These are phyloP conservation scores for Cetraspora pellucida DNA, from an alignment of 192 early-diverging fungal genomes.

Conservation along the genomic window DNA sequence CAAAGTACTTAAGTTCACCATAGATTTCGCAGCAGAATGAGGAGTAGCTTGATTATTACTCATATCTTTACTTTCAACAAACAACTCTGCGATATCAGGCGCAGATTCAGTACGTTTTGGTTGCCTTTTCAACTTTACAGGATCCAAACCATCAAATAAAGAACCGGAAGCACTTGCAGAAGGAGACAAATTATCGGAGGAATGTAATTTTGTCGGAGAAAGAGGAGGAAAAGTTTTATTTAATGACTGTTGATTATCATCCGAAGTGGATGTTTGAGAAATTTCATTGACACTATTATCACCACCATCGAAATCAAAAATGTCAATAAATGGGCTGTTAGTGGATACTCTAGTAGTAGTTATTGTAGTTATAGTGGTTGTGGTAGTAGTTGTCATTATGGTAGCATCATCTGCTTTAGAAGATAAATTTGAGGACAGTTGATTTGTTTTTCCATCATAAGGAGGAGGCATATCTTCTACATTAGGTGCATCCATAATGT, in stretches of 20 bases:
- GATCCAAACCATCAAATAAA: not conserved
- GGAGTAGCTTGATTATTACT: not conserved
- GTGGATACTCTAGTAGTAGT: conserved; percentile 24
- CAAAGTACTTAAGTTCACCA: conserved; percentile 21
- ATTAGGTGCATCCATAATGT: too few relatives aligned
- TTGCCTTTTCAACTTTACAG: not conserved
- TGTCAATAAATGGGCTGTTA: not conserved
- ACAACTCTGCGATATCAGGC: not conserved
- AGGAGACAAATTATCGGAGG: not conserved
- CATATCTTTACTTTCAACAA: not conserved
- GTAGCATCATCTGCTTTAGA: too few relatives aligned
- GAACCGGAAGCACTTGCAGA: not conserved
- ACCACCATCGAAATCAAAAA: not conserved
- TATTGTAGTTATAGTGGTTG: conserved; percentile 21
- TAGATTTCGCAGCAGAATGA: not conserved
- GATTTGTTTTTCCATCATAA: too few relatives aligned
- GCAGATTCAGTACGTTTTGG: conserved; percentile 25
- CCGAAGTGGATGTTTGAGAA: not conserved
- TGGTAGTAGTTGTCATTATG: not conserved
- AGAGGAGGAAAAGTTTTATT: not conserved
- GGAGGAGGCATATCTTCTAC: too few relatives aligned
- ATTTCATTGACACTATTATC: not conserved
- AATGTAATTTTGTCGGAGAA: not conserved
- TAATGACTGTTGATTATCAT: too few relatives aligned
- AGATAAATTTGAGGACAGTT: too few relatives aligned